These are phyloP conservation scores for Irpex sp. DNA, from an alignment of 1,284 basidiomycete species.

Conservation along the genomic window DNA sequence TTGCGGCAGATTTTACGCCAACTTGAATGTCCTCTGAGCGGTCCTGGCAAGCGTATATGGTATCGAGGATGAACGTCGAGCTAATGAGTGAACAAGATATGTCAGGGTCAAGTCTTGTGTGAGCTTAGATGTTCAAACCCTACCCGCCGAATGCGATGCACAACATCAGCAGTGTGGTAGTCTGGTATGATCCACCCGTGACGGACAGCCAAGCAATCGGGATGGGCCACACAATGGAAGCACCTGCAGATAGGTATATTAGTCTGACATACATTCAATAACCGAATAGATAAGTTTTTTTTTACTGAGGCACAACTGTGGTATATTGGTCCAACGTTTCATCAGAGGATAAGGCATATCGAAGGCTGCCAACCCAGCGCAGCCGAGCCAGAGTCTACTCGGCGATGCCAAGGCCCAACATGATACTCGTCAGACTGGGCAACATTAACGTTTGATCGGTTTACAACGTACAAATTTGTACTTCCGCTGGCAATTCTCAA, in stretches of 20 bases:
- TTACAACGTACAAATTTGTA: neutral
- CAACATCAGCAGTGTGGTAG: neutral
- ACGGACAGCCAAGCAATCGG: constrained; percentile 43
- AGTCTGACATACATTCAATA: neutral
- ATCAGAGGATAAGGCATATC: constrained; percentile 40
- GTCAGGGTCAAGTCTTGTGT: no score
- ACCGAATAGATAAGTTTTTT: constrained; percentile 27
- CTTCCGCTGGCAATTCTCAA: neutral
- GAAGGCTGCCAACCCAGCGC: neutral
- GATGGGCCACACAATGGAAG: neutral
- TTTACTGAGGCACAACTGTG: constrained; percentile 71
- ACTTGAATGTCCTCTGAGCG: constrained; percentile 48
- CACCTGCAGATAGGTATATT: neutral
- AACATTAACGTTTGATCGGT: no score
- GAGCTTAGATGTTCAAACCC: neutral
- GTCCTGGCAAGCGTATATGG: constrained; percentile 59
- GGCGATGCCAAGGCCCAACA: neutral
- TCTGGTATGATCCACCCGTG: constrained; percentile 14
- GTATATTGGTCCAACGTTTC: constrained; percentile 68
- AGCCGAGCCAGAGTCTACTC: neutral
- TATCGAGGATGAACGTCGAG: constrained; percentile 72
- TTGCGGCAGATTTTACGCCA: constrained; percentile 52
- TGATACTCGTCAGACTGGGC: no score
- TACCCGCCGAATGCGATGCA: neutral
- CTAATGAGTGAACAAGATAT: constrained; percentile 27